Base-by-base conservation (phyloP, 345 rosid species). In the Gossypium ekmanianum region DNA sequence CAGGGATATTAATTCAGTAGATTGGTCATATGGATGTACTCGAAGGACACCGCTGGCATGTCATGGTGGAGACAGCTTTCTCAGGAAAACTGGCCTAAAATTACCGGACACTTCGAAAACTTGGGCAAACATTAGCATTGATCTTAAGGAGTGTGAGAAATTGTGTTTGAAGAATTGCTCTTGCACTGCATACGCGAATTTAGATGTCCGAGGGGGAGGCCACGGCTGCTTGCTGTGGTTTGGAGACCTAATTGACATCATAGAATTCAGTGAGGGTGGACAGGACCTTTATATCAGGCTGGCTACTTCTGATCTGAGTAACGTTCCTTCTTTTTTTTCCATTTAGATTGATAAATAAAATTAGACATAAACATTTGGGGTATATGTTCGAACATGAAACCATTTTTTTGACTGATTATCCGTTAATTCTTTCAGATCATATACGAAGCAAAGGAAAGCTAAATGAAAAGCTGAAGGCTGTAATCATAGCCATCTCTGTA, bases 61-160 rank as follows among this genome's bases (percentile, higher is more conserved):
- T 1, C 78, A 87, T 52, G 14, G 2, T 68, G 70, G 48, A 50
- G 87, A 85, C 17, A 79, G 77, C 13, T 88, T 88, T 59, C 14
- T 79, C 78, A 77, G 74, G 22, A 39, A 73, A 16, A 48, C 27
- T 0, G 66, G 61, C 3, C 26, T 81, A 18, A 81, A 83, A 73
- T 17, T 78, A 56, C 84, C 84, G 6, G 85, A 76, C 50, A 16
- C 66, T 17, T 56, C 67, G 2, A 44, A 45, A 10, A 34, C 44
- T 41, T 47, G 68, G 79, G 55, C 24, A 41, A 71, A 75, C n/a
- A 57, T 54, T 50, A 63, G 73, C 67, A 67, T 75, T 22, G 44
- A 16, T 56, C 77, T 77, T 9, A 10, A 7, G 22, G 78, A 78
- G n/a, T 83, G 86, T 50, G 34, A 70, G 52, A 39, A 41, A 41